A percentile compares a stretch with the other conserved stretches of the same genome.
These are phyloP conservation scores for Arctium minus DNA, from an alignment of 129 eudicot species.

Conservation along the genomic window DNA sequence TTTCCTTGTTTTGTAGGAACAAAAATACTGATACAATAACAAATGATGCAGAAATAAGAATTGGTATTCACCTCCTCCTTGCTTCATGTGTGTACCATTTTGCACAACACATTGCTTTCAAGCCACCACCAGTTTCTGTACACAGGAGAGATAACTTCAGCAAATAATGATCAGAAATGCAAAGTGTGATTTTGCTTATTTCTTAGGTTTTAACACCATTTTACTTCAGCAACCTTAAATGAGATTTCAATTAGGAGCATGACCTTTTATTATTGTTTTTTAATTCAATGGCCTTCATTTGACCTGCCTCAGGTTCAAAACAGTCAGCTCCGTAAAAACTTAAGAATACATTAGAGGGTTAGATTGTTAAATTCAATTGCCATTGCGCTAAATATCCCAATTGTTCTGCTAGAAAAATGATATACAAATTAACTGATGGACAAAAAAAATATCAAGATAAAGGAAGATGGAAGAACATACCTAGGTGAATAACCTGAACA, in stretches of 20 bases:
- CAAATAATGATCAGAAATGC: neutral
- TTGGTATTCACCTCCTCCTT: conserved; percentile 9
- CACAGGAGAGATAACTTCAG: conserved; percentile 2
- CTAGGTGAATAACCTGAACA: neutral
- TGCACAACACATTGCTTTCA: conserved; percentile 9
- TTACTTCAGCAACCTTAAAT: neutral
- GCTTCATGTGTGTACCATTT: conserved; percentile 28
- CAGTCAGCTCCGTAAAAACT: too few species aligned
- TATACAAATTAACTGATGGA: neutral
- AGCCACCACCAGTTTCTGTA: conserved; percentile 27
- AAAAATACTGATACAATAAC: conserved; percentile 22
- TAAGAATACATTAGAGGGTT: too few species aligned
- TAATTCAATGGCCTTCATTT: too few species aligned
- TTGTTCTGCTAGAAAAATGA: neutral
- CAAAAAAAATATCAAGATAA: neutral
- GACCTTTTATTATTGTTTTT: too few species aligned
- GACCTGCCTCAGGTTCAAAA: too few species aligned
- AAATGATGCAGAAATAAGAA: conserved; percentile 32
- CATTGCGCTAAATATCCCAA: too few species aligned
- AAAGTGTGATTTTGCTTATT: neutral
- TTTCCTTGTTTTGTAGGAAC: neutral
- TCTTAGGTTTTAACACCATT: neutral
- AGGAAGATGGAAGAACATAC: conserved; percentile 7
- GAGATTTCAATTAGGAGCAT: too few species aligned
- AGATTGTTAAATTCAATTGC: too few species aligned